phyloP scores from a whole-genome alignment of 1,284 basidiomycete genomes.

The Trametes polyzona region DNA sequence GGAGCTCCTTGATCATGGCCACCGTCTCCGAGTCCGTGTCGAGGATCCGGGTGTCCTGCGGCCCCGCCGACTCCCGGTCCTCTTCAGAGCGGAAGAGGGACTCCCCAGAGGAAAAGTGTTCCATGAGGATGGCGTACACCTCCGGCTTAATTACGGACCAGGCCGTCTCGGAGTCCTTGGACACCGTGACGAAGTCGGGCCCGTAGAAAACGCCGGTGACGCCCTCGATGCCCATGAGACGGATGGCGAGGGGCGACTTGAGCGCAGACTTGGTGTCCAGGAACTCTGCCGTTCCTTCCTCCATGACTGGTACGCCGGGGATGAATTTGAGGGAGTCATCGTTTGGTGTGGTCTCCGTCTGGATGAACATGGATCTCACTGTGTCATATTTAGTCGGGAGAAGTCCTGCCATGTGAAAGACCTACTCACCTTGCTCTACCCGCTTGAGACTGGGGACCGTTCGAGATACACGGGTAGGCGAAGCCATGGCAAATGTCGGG shows the following conservation, averaged over 20 bases:
- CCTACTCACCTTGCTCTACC: slow-evolving; percentile 29
- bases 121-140: slow-evolving; percentile 97
- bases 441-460: slow-evolving; percentile 12
- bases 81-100: slow-evolving; percentile 84
- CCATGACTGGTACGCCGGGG: slow-evolving; percentile 88
- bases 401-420: neutral
- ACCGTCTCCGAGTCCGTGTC: slow-evolving; percentile 98
- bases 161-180: slow-evolving; percentile 84
- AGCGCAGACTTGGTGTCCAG: slow-evolving; percentile 87
- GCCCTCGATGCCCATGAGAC: slow-evolving; percentile 92
- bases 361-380: slow-evolving; percentile 95
- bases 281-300: slow-evolving; percentile 86
- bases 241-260: slow-evolving; percentile 88
- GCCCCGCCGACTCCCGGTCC: slow-evolving; percentile 78
- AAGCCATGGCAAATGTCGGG: slow-evolving; percentile 42
- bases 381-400: neutral
- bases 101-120: slow-evolving; percentile 91
- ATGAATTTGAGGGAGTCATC: slow-evolving; percentile 99
- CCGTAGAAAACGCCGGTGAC: slow-evolving; percentile 92
- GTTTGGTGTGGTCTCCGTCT: slow-evolving; percentile 97
- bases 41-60: slow-evolving; percentile 94
- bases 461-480: slow-evolving; percentile 33
- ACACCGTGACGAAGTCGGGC: slow-evolving; percentile 97
- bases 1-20: slow-evolving; percentile 98
- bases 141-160: slow-evolving; percentile 98